A percentile compares a stretch with the other conserved stretches of the same genome.
Evolutionary conservation across 2,329 filamentous ascomycete species (phyloP).

Genomic region (Talaromyces sp.): DNA sequence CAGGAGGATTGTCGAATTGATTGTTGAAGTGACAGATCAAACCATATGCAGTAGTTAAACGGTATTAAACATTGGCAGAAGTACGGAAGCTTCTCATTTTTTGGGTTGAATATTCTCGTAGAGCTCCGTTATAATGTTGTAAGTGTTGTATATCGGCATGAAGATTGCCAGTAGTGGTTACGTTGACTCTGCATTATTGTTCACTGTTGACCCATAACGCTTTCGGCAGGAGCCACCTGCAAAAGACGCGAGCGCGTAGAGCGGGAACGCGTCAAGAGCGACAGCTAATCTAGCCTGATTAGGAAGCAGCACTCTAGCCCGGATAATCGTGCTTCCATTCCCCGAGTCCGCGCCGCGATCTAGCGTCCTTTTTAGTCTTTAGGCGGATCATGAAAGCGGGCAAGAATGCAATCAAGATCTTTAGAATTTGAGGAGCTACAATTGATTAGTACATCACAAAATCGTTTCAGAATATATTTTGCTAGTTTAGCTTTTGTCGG

Average conservation of each 20-base stretch:
- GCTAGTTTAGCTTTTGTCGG: background rate
- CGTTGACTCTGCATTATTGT: background rate
- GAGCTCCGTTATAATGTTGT: background rate
- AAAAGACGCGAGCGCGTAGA: conserved; percentile 9
- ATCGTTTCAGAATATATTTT: background rate
- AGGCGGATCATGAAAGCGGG: background rate
- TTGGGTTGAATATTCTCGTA: background rate
- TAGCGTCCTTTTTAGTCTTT: background rate
- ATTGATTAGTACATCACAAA: background rate
- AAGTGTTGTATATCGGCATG: background rate
- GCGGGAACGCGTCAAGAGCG: conserved; percentile 3
- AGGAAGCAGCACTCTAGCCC: background rate
- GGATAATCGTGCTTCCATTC: background rate
- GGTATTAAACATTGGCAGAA: conserved; percentile 8
- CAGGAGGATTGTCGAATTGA: conserved; percentile 22
- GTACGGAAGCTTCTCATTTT: conserved; percentile 5
- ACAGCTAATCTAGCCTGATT: background rate
- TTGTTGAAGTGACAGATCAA: conserved; percentile 23
- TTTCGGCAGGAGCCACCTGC: background rate
- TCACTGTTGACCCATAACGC: background rate
- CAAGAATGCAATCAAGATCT: background rate
- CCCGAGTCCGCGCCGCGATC: conserved; percentile 2
- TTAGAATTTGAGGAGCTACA: background rate
- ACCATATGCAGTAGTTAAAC: conserved; percentile 15
- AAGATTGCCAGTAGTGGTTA: background rate